These are phyloP conservation scores for Apiospora arundinis DNA, from an alignment of 2,329 filamentous ascomycete genomes.

Conservation along the genomic window DNA sequence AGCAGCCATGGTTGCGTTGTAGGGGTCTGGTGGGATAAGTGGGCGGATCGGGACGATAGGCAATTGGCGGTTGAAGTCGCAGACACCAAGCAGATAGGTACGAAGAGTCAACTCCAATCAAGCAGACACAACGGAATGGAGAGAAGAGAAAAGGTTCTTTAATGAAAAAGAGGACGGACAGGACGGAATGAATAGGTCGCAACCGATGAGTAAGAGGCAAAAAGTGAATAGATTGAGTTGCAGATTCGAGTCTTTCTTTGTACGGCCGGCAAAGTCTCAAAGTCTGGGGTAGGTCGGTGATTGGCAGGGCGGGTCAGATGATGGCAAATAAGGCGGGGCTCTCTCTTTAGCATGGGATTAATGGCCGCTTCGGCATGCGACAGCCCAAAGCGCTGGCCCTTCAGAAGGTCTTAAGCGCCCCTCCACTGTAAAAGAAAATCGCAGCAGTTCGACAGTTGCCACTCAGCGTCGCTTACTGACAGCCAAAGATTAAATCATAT, in stretches of 20 bases:
- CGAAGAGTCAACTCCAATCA: neutral
- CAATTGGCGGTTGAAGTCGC: conserved; percentile 22
- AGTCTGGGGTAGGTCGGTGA: conserved; percentile 21
- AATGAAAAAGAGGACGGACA: conserved; percentile 22
- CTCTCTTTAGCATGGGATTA: neutral
- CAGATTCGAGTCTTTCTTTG: neutral
- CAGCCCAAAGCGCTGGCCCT: neutral
- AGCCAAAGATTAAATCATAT: neutral
- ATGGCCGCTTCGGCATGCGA: neutral
- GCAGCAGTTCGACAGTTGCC: neutral
- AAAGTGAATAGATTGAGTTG: neutral
- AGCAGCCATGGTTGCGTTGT: conserved; percentile 32
- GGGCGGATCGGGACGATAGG: neutral
- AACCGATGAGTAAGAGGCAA: conserved; percentile 10
- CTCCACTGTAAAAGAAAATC: too few relatives aligned
- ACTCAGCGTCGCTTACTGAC: neutral
- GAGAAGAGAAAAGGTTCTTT: neutral
- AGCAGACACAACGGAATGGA: neutral
- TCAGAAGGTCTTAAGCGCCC: neutral
- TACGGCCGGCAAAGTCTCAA: neutral
- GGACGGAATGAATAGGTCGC: conserved; percentile 14
- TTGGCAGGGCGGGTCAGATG: conserved; percentile 19
- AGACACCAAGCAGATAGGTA: neutral
- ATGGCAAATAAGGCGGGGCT: conserved; percentile 8
- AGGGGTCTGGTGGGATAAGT: conserved; percentile 9